Evolutionary conservation across 805 yeast genomes (phyloP), one percentile per base, ranked within the genome.

Genomic region (Zygoascus ofunaensis): DNA sequence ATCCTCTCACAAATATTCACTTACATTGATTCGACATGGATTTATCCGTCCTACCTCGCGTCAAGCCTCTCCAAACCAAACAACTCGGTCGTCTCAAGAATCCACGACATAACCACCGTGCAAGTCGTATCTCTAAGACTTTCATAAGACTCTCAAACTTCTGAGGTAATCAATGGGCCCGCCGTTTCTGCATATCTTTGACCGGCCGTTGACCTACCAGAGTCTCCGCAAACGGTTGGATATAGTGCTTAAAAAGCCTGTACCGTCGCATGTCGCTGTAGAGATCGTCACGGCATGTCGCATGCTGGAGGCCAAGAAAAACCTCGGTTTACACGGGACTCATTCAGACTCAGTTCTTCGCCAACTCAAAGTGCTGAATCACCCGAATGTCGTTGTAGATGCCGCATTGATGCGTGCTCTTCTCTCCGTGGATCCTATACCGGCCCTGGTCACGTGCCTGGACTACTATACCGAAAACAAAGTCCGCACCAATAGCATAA

Each of bases 141-240:
- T n/a, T n/a, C n/a, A n/a, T n/a, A n/a, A n/a, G n/a, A n/a, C n/a
- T n/a, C n/a, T n/a, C n/a, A n/a, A n/a, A n/a, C n/a, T n/a, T n/a
- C n/a, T n/a, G n/a, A 26, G 10, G 12, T 26, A 12, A 22, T 14
- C 15, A 20, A 18, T 4, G 26, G 19, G 20, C 5, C 15, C 5
- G 7, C 41, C 41, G 2, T 37, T 37, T 23, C 21, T 37, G 19
- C 41, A 37, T n/a, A 33, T 37, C 5, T 37, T 21, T 37, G 41
- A 37, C 22, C 14, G 14, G 15, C 41, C 41, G 33, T 23, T 37
- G 41, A 24, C 41, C n/a, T 17, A 21, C 7, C 41, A 21, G 3
- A 37, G 15, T n/a, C 33, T 37, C 8, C 22, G 24, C 14, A 8
- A 37, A 3, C 18, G 41, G n/a, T 17, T 37, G 4, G 15, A 24